Conservation (phyloP, 257 asterid species). For the Solanum tarapatanum region DNA sequence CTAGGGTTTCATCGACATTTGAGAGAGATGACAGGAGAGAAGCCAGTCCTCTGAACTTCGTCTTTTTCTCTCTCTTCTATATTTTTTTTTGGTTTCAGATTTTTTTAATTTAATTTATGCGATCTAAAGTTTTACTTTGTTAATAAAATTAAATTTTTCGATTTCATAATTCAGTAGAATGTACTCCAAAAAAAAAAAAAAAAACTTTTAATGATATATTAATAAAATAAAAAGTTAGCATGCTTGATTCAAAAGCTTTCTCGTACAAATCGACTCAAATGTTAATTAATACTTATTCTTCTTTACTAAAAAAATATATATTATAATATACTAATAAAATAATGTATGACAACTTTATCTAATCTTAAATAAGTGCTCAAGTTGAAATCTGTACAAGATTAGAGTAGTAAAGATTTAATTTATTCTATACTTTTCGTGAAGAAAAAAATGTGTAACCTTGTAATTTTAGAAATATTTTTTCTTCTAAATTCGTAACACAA, state of each 20-base stretch:
- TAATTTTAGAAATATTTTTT: background rate
- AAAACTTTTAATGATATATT: background rate
- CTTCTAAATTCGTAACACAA: background rate
- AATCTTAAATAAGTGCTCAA: background rate
- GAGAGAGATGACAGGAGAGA: background rate
- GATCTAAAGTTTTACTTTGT: background rate
- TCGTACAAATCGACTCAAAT: background rate
- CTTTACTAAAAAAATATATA: background rate
- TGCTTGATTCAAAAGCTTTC: background rate
- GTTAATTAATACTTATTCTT: background rate
- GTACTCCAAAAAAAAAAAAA: background rate
- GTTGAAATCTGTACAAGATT: background rate
- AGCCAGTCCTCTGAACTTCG: background rate
- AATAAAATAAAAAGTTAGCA: background rate
- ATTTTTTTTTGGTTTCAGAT: background rate
- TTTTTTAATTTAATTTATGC: background rate
- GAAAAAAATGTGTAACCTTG: background rate
- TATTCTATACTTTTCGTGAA: background rate
- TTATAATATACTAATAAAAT: background rate
- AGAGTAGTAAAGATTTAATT: background rate
- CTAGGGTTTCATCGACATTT: slow-evolving; percentile 15
- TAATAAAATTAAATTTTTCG: no score
- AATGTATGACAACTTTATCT: background rate
- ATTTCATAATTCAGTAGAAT: background rate
- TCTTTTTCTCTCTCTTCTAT: background rate